Evolutionary conservation across 768 basidiomycete genomes (phyloP).

Genomic region (Russula emetica): DNA sequence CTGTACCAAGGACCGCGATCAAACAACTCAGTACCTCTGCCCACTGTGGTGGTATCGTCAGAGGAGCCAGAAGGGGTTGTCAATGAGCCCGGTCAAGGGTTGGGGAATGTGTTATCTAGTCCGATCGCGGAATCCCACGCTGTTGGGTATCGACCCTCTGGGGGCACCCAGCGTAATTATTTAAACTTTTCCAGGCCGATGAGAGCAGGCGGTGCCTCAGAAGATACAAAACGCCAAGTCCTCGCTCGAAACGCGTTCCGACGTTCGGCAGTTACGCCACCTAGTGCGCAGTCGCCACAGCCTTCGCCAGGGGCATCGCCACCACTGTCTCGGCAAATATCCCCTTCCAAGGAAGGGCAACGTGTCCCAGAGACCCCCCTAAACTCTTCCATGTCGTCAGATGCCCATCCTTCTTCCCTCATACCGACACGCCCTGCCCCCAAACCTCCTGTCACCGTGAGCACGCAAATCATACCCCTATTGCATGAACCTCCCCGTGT

Average conservation of each 20-base stretch:
- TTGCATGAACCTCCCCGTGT: conserved; percentile 22
- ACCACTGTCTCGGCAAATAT: not conserved
- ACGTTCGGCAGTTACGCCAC: conserved; percentile 4
- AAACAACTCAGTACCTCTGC: conserved; percentile 34
- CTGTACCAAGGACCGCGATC: conserved; percentile 19
- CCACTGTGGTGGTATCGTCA: conserved; percentile 51
- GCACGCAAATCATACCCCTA: conserved; percentile 14
- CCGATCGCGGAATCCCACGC: conserved; percentile 23
- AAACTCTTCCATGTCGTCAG: not conserved
- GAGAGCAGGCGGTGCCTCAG: conserved; percentile 42
- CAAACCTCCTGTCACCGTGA: conserved; percentile 19
- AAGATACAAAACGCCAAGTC: conserved; percentile 41
- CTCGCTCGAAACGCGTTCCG: conserved; percentile 57
- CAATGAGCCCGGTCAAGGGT: not conserved
- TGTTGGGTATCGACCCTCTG: conserved; percentile 41
- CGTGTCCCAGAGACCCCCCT: not conserved
- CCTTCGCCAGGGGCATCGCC: conserved; percentile 16
- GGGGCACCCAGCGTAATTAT: conserved; percentile 37
- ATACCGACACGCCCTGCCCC: not conserved
- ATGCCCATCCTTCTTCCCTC: conserved; percentile 5
- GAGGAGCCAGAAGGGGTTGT: conserved; percentile 33
- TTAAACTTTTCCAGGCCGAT: conserved; percentile 65
- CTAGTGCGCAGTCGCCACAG: conserved; percentile 11
- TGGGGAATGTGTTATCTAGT: conserved; percentile 28
- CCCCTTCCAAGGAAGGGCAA: conserved; percentile 17